Evolutionary conservation across 2,329 filamentous ascomycete genomes (phyloP), one percentile per base, ranked within the genome.

Genomic region (Phaeosphaeriaceae sp.): DNA sequence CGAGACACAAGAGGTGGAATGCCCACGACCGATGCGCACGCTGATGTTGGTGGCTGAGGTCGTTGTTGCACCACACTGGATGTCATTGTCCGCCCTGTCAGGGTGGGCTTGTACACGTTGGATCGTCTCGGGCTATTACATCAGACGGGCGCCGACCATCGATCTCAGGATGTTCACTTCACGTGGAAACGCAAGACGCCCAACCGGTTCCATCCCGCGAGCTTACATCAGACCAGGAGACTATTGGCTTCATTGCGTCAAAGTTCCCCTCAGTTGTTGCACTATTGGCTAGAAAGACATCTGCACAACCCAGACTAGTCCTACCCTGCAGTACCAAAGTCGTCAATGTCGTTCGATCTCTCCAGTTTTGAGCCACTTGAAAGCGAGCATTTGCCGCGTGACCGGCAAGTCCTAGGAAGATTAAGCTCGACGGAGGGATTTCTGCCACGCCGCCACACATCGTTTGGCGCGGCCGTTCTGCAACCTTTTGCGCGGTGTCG

Each of bases 151-250:
- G 54, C 55, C 60, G 40, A 51, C 48, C 60, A 52, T 57, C 56
- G 44, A 56, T 44, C 52, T 58, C 43, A 28, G 55, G 35, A 22
- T 46, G 28, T 21, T 26, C 8, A 40, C 9, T 40, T 42, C 40
- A 56, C 19, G 42, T 56, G 54, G 15, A 30, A 35, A 21, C 17
- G 42, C 40, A 28, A 46, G 15, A 56, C 51, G 58, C 58, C 63
- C 65, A 68, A 66, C 60, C 63, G 65, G 63, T 53, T 64, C 60
- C 61, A 69, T 68, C 58, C 65, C 60, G 63, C 65, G 59, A 63
- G 54, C 58, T 58, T 62, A 59, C 56, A 28, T 55, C 53, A 55
- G 53, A 55, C 46, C 30, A 43, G 21, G 22, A 43, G 49, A 15
- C 23, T 9, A 15, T 43, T 22, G 43, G 47, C 15, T 40, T 49